phyloP scores from a whole-genome alignment of 2,329 filamentous ascomycete species.

The Colletotrichum paranaense region DNA sequence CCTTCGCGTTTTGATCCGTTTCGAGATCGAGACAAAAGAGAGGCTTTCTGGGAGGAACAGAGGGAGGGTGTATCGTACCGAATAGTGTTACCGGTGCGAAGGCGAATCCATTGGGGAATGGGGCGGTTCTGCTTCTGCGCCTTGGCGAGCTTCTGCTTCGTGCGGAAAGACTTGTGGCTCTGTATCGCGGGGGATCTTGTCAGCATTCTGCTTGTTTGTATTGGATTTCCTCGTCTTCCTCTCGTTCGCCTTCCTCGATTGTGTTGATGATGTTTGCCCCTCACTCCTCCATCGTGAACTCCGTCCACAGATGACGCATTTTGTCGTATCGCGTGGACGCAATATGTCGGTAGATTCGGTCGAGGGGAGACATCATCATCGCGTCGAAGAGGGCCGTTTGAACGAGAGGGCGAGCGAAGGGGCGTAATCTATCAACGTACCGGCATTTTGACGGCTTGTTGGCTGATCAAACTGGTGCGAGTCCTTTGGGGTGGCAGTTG shows the following conservation, averaged over 20 bases:
- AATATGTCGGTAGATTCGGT: background rate
- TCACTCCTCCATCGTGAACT: background rate
- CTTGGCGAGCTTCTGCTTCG: constrained; percentile 99
- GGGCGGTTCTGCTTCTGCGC: constrained; percentile 99
- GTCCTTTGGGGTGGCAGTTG: constrained; percentile 38
- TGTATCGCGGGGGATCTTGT: constrained; percentile 54
- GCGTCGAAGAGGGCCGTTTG: background rate
- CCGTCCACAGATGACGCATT: background rate
- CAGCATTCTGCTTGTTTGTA: constrained; percentile 14
- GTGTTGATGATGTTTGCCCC: constrained; percentile 31
- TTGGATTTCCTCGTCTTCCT: background rate
- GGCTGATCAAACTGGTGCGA: constrained; percentile 49
- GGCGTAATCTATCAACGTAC: constrained; percentile 42
- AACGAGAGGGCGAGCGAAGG: background rate
- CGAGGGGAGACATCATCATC: constrained; percentile 22
- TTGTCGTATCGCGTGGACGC: background rate
- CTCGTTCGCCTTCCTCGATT: background rate
- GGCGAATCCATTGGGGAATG: constrained; percentile 99
- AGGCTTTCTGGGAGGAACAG: background rate
- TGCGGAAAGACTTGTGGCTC: constrained; percentile 99
- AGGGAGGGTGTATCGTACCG: constrained; percentile 73
- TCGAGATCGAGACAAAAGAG: background rate
- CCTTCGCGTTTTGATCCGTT: background rate
- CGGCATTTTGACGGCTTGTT: constrained; percentile 55
- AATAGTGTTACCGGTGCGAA: constrained; percentile 99